Evolutionary conservation across 2,329 filamentous ascomycete genomes (phyloP), one percentile per base, ranked within the genome.

Genomic region (Calonectria pteridis): DNA sequence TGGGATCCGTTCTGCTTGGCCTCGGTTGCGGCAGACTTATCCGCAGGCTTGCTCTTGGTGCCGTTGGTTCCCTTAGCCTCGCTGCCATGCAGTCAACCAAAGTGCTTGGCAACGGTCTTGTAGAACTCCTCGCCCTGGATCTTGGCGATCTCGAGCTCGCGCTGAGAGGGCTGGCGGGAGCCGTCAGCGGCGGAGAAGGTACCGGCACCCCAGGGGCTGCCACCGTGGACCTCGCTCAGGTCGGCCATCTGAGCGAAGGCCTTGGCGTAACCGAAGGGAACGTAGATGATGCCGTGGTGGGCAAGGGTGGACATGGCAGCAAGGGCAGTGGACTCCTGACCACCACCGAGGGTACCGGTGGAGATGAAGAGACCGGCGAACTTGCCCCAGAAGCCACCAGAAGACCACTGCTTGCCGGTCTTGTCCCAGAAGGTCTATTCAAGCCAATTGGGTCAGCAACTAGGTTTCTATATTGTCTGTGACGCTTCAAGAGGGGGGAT

Each of bases 281-380:
- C 95, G 85, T 94, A 98, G 89, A 97, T 93, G 87, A 98, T 94
- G 82, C 97, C 97, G 89, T 98, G 97, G 88, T 98, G 97, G 74
- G 93, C 85, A 69, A 98, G 89, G 23, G 96, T 98, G 82, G 93
- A 95, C 91, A 98, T 92, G 83, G 93, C 88, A 40, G 93, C 89
- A 76, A 98, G 87, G 79, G 91, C 93, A 62, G 97, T 99, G 71
- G 92, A 93, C 88, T 99, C 97, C 88, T 99, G 97, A 77, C 97
- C 97, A 84, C 97, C 97, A 75, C 97, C 97, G 69, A 88, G 88
- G 71, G 93, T 93, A 74, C 89, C 95, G n/a, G 95, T 97, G 76
- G 93, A 95, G 85, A 99, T 87, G 90, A 99, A 99, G 75, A 98
- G 78, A 81, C 96, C 96, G 69, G 94, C 96, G 82, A 95, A 93